A percentile compares a stretch with the other conserved stretches of the same genome.
Conservation (phyloP, 441 rosid genomes). For the Adansonia madagascariensis region DNA sequence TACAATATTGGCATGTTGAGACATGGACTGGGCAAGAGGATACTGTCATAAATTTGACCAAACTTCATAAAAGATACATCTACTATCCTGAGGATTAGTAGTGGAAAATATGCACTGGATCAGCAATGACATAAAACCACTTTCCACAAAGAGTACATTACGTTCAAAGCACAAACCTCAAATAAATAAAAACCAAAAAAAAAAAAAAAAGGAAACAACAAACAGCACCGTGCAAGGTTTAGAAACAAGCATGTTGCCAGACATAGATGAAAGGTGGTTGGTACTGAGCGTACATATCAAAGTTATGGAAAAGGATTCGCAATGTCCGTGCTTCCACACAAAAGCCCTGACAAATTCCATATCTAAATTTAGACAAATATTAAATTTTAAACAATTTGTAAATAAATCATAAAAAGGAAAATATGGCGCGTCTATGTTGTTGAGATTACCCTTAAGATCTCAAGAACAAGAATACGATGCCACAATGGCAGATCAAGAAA, state of each 20-base stretch:
- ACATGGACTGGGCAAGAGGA: neutral
- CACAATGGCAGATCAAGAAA: constrained; percentile 95
- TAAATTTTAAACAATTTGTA: constrained; percentile 6
- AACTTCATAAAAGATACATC: constrained; percentile 6
- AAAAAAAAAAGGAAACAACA: neutral
- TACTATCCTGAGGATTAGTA: constrained; percentile 5
- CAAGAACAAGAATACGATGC: constrained; percentile 99
- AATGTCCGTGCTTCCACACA: constrained; percentile 95
- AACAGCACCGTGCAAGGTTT: neutral
- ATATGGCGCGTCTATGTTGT: constrained; percentile 20
- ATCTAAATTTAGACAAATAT: constrained; percentile 31
- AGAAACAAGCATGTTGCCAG: constrained; percentile 25
- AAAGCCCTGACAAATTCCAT: constrained; percentile 73
- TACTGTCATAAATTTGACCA: neutral
- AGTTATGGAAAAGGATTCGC: constrained; percentile 84
- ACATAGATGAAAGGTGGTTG: constrained; percentile 32
- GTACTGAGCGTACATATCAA: constrained; percentile 78
- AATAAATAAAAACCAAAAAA: neutral
- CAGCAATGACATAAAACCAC: constrained; percentile 9
- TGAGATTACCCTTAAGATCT: constrained; percentile 87
- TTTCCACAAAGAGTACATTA: constrained; percentile 17
- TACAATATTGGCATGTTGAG: neutral
- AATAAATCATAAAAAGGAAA: constrained; percentile 31
- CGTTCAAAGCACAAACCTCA: constrained; percentile 14
- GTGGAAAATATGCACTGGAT: constrained; percentile 5